Evolutionary conservation across 352 stramenopile genomes (phyloP).

Genomic region (Phytopythium sindhum): DNA sequence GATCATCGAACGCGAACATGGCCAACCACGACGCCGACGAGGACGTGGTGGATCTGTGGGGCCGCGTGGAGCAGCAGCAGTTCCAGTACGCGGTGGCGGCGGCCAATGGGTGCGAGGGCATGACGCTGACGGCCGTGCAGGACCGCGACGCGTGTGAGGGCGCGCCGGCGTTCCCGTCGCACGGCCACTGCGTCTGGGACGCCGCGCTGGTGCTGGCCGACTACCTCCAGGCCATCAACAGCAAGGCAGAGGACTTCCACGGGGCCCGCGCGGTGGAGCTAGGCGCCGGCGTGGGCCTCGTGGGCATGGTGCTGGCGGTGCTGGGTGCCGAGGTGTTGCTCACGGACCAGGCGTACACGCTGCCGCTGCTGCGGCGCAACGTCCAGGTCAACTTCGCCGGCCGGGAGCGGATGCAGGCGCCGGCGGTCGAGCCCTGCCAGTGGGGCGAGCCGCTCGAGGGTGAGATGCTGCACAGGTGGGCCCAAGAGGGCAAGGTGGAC

Average conservation of each 20-base stretch:
- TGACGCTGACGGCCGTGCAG: constrained; percentile 31
- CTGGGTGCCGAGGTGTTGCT: constrained; percentile 38
- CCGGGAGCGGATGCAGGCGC: constrained; percentile 7
- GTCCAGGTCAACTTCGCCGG: constrained; percentile 34
- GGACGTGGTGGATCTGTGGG: constrained; percentile 21
- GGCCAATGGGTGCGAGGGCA: background rate
- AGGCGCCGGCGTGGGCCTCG: constrained; percentile 42
- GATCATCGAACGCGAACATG: background rate
- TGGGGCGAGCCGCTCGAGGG: constrained; percentile 28
- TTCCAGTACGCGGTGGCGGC: constrained; percentile 35
- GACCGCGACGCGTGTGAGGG: constrained; percentile 31
- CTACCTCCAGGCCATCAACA: constrained; percentile 26
- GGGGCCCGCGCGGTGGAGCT: constrained; percentile 37
- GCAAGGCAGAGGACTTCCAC: constrained; percentile 3
- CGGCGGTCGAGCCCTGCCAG: constrained; percentile 34
- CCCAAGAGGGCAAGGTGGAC: constrained; percentile 15
- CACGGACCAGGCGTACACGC: constrained; percentile 47
- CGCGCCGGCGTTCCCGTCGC: constrained; percentile 36
- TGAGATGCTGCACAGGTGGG: constrained; percentile 22
- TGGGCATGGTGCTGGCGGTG: constrained; percentile 45
- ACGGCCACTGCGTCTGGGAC: constrained; percentile 58
- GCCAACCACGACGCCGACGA: constrained; percentile 8
- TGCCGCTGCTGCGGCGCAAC: constrained; percentile 47
- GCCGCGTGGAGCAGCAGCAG: constrained; percentile 26
- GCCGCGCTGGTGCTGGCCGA: constrained; percentile 46